Evolutionary conservation across 2,329 filamentous ascomycete species (phyloP).

Genomic region (Curvularia spicifera): DNA sequence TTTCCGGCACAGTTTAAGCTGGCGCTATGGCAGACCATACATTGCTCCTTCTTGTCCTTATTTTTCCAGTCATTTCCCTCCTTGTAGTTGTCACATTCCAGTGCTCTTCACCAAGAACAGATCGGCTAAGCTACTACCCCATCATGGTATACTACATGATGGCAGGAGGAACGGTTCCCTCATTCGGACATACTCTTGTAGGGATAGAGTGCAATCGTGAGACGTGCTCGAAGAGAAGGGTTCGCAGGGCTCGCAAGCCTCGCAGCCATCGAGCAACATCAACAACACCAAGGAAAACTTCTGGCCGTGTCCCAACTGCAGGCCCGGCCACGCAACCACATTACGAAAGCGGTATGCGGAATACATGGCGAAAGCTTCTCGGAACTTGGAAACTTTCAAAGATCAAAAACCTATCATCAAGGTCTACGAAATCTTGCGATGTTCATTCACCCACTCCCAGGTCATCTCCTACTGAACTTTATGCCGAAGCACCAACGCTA

Average conservation of each 20-base stretch:
- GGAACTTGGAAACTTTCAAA: not conserved
- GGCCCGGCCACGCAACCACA: not conserved
- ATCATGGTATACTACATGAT: not conserved
- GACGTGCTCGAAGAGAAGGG: no score
- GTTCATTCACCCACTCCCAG: not conserved
- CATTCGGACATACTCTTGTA: not conserved
- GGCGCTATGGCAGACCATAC: not conserved
- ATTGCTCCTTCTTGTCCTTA: not conserved
- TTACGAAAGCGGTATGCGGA: not conserved
- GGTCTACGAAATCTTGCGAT: not conserved
- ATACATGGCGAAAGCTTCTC: not conserved
- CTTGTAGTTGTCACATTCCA: not conserved
- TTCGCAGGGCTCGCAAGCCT: not conserved
- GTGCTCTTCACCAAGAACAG: not conserved
- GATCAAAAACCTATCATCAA: not conserved
- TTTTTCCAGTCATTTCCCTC: not conserved
- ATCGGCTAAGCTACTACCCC: not conserved
- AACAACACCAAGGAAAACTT: not conserved
- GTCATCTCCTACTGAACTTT: not conserved
- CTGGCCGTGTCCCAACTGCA: not conserved
- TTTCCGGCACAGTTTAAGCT: constrained; percentile 4
- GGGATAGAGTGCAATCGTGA: not conserved
- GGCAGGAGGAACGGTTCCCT: not conserved
- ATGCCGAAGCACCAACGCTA: not conserved
- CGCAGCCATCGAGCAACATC: not conserved